Evolutionary conservation across 139 green algal genomes (phyloP).

Genomic region (Zygnema circumcarinatum): DNA sequence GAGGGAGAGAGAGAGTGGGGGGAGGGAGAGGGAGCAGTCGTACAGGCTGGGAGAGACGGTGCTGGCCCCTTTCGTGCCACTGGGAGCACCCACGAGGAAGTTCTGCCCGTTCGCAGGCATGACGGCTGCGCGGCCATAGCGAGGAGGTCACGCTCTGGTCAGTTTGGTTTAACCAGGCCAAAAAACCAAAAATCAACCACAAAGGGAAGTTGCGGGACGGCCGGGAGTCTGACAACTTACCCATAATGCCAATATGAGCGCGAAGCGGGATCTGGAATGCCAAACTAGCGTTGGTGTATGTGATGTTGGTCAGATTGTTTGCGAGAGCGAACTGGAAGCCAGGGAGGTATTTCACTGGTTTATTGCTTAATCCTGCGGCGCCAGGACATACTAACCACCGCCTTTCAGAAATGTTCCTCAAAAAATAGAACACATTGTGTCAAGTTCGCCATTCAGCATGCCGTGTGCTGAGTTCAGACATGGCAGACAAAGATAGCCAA

Average conservation of each 20-base stretch:
- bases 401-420: no score
- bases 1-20: no score
- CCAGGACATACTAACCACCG: background rate
- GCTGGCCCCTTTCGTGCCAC: conserved; percentile 26
- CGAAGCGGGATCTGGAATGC: conserved; percentile 28
- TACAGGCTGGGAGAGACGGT: conserved; percentile 43
- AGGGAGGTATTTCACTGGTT: background rate
- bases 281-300: conserved; percentile 39
- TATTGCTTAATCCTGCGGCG: background rate
- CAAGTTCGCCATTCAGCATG: no score
- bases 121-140: conserved; percentile 32
- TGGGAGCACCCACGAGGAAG: conserved; percentile 19
- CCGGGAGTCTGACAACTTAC: no score
- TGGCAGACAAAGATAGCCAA: no score
- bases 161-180: no score
- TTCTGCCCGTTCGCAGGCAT: conserved; percentile 45
- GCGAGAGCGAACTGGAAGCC: conserved; percentile 16
- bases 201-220: no score
- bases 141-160: no score
- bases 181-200: no score
- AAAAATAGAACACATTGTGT: no score
- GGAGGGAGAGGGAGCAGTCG: no score
- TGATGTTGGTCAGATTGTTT: background rate
- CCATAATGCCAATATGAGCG: conserved; percentile 41
- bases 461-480: no score